A percentile compares a stretch with the other conserved stretches of the same genome.
Conservation (phyloP, 2,329 filamentous ascomycete genomes). For the Pyrenophora teres region DNA sequence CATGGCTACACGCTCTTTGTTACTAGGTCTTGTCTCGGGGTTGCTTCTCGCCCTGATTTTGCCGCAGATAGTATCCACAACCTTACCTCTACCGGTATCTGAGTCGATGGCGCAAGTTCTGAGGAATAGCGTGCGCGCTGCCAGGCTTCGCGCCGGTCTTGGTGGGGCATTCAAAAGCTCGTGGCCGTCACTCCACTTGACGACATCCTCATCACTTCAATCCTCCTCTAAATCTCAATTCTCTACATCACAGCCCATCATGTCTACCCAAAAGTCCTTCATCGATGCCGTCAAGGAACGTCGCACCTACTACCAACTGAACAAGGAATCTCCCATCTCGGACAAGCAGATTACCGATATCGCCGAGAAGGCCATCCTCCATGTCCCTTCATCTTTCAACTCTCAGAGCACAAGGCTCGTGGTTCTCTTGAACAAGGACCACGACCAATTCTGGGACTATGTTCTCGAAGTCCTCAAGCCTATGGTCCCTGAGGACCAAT, state of each 20-base stretch:
- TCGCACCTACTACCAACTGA: constrained; percentile 71
- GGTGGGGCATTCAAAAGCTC: constrained; percentile 26
- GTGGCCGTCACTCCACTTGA: constrained; percentile 9
- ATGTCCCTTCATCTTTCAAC: constrained; percentile 86
- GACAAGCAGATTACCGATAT: constrained; percentile 67
- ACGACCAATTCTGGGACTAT: constrained; percentile 86
- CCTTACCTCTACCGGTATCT: constrained; percentile 8
- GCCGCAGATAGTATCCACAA: constrained; percentile 24
- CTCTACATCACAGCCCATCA: constrained; percentile 37
- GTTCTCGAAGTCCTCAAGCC: constrained; percentile 66
- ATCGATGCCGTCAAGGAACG: constrained; percentile 69
- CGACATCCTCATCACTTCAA: constrained; percentile 5
- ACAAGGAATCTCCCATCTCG: constrained; percentile 65
- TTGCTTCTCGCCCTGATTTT: constrained; percentile 33
- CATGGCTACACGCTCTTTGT: constrained; percentile 28
- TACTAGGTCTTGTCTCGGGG: constrained; percentile 32
- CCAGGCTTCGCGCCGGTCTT: constrained; percentile 21
- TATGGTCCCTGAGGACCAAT: constrained; percentile 69
- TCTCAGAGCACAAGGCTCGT: constrained; percentile 79
- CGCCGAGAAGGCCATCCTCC: constrained; percentile 62
- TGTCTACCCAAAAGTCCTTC: constrained; percentile 54
- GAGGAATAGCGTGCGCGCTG: constrained; percentile 42
- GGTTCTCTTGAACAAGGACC: constrained; percentile 78
- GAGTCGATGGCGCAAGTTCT: constrained; percentile 40
- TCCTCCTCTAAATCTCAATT: constrained; percentile 11